Evolutionary conservation across 2,329 filamentous ascomycete species (phyloP).

Genomic region (Colletotrichum plurivorum): DNA sequence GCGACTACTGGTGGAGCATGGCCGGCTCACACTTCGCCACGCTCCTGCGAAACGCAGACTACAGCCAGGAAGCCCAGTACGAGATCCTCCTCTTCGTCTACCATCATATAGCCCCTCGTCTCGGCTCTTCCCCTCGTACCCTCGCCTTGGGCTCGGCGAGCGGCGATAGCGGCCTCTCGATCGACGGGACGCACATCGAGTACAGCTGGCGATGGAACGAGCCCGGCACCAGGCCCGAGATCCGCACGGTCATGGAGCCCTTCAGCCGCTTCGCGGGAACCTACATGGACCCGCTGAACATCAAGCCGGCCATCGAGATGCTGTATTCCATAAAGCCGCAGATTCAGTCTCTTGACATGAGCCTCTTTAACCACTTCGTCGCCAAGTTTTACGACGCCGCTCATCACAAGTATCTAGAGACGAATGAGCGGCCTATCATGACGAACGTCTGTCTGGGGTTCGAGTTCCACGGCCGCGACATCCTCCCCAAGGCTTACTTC

Average conservation of each 20-base stretch:
- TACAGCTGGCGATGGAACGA: constrained; percentile 34
- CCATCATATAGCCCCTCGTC: not conserved
- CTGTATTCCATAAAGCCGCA: constrained; percentile 17
- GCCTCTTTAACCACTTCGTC: constrained; percentile 26
- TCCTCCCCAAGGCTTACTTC: constrained; percentile 24
- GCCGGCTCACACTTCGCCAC: constrained; percentile 13
- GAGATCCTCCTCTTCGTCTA: constrained; percentile 3
- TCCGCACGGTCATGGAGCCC: constrained; percentile 19
- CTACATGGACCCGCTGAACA: constrained; percentile 26
- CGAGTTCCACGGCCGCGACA: constrained; percentile 5
- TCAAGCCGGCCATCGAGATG: constrained; percentile 13
- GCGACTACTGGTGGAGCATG: constrained; percentile 29
- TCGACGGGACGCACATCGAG: constrained; percentile 20
- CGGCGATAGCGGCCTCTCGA: constrained; percentile 18
- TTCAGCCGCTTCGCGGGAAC: constrained; percentile 30
- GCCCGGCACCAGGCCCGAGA: not conserved
- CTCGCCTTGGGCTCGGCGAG: not conserved
- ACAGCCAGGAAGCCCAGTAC: constrained; percentile 9
- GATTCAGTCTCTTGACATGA: constrained; percentile 22
- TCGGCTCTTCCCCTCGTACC: not conserved
- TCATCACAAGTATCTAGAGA: constrained; percentile 12
- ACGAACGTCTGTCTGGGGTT: constrained; percentile 26
- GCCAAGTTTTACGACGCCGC: constrained; percentile 17
- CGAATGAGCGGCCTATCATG: constrained; percentile 10
- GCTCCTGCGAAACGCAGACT: constrained; percentile 8